Conservation (phyloP, 2,329 filamentous ascomycete species). For the Exserohilum rostratum region DNA sequence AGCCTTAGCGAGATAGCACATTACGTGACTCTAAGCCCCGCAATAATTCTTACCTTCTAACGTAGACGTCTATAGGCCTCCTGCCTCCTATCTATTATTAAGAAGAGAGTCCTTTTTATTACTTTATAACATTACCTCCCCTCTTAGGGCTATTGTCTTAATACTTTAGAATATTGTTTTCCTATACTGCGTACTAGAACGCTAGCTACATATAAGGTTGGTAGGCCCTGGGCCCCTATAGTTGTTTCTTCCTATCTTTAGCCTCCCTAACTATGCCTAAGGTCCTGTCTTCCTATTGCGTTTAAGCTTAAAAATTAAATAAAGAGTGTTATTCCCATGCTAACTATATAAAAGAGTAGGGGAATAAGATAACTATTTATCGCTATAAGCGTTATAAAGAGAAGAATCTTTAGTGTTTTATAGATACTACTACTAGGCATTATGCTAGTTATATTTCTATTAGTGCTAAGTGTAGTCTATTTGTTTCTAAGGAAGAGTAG, state of each 20-base stretch:
- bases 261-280: constrained; percentile 2
- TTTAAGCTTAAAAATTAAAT: not conserved
- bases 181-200: not conserved
- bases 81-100: no score
- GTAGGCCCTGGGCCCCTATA: not conserved
- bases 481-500: constrained; percentile 2
- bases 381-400: not conserved
- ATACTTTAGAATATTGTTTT: constrained; percentile 1
- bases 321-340: not conserved
- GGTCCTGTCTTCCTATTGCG: not conserved
- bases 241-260: not conserved
- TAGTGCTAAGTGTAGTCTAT: not conserved
- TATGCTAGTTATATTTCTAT: not conserved
- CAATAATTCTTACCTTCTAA: no score
- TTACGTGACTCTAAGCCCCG: no score
- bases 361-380: not conserved
- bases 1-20: no score
- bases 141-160: not conserved
- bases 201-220: not conserved
- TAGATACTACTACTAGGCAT: not conserved
- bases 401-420: not conserved
- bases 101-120: not conserved
- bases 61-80: no score
- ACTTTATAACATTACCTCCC: constrained; percentile 4
- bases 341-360: not conserved